Percentiles rank a stretch among this genome's conserved stretches.
These are phyloP conservation scores for Diphasiastrum complanatum DNA, from an alignment of 83 land plant genomes.

Conservation along the genomic window DNA sequence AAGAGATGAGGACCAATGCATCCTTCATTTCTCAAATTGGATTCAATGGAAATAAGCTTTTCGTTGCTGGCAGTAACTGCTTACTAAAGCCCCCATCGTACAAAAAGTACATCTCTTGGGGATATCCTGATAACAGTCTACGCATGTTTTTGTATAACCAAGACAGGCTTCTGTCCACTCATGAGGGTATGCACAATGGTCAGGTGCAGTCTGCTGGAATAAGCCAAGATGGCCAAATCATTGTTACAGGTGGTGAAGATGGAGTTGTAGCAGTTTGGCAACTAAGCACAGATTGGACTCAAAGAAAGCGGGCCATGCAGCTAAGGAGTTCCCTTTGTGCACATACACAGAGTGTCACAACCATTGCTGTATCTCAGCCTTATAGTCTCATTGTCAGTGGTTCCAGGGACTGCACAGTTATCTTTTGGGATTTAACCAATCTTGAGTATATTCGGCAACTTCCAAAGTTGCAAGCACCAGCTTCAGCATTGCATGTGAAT, in stretches of 20 bases:
- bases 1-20: slow-evolving; percentile 56
- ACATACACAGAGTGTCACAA: slow-evolving; percentile 75
- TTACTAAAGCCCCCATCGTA: slow-evolving; percentile 74
- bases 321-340: slow-evolving; percentile 72
- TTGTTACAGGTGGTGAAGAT: slow-evolving; percentile 94
- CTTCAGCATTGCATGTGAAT: slow-evolving; percentile 86
- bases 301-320: slow-evolving; percentile 39
- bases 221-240: slow-evolving; percentile 75
- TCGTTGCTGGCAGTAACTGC: slow-evolving; percentile 58
- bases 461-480: slow-evolving; percentile 77
- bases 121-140: slow-evolving; percentile 90
- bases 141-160: slow-evolving; percentile 84
- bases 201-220: slow-evolving; percentile 79
- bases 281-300: slow-evolving; percentile 52
- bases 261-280: slow-evolving; percentile 89
- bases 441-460: slow-evolving; percentile 86
- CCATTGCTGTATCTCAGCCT: slow-evolving; percentile 83
- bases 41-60: slow-evolving; percentile 55
- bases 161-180: slow-evolving; percentile 87
- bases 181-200: slow-evolving; percentile 93
- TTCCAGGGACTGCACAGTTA: slow-evolving; percentile 81
- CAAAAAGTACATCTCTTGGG: slow-evolving; percentile 85
- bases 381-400: slow-evolving; percentile 85
- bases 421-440: slow-evolving; percentile 89
- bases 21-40: slow-evolving; percentile 77